These are phyloP conservation scores for Ambrosiella xylebori DNA, from an alignment of 2,329 filamentous ascomycete species.

Conservation along the genomic window DNA sequence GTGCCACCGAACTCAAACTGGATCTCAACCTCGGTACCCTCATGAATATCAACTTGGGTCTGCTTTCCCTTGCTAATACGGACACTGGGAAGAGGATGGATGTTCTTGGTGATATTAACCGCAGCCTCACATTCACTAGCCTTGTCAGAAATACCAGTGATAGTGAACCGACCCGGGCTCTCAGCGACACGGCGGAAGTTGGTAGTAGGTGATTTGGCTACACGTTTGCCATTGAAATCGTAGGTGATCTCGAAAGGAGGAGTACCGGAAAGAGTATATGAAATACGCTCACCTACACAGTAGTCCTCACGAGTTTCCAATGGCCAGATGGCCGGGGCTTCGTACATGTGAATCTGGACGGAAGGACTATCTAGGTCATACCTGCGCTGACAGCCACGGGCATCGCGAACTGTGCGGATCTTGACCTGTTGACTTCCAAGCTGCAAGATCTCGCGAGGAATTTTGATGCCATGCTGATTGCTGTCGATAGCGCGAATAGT, in stretches of 20 bases:
- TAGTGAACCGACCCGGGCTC: slow-evolving; percentile 71
- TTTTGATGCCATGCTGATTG: slow-evolving; percentile 59
- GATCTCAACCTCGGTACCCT: slow-evolving; percentile 86
- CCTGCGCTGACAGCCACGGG: slow-evolving; percentile 67
- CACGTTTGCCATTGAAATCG: slow-evolving; percentile 66
- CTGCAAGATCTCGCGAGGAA: slow-evolving; percentile 69
- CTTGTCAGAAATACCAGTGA: slow-evolving; percentile 73
- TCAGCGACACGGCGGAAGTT: slow-evolving; percentile 89
- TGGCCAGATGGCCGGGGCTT: slow-evolving; percentile 78
- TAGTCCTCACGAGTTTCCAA: slow-evolving; percentile 74
- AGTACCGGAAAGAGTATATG: slow-evolving; percentile 78
- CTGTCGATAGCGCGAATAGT: slow-evolving; percentile 63
- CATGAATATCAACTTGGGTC: slow-evolving; percentile 79
- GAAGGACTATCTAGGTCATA: slow-evolving; percentile 54
- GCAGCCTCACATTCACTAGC: slow-evolving; percentile 74
- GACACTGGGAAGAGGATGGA: slow-evolving; percentile 85
- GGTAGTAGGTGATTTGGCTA: slow-evolving; percentile 61
- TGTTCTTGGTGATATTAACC: slow-evolving; percentile 61
- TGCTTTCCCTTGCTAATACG: slow-evolving; percentile 72
- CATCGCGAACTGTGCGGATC: slow-evolving; percentile 78
- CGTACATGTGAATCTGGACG: slow-evolving; percentile 81
- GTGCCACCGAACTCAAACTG: slow-evolving; percentile 90
- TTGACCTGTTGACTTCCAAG: slow-evolving; percentile 79
- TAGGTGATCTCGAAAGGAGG: slow-evolving; percentile 90
- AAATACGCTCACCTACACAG: slow-evolving; percentile 87